phyloP scores from a whole-genome alignment of 2,329 filamentous ascomycete genomes.

The Botrytis medusae region DNA sequence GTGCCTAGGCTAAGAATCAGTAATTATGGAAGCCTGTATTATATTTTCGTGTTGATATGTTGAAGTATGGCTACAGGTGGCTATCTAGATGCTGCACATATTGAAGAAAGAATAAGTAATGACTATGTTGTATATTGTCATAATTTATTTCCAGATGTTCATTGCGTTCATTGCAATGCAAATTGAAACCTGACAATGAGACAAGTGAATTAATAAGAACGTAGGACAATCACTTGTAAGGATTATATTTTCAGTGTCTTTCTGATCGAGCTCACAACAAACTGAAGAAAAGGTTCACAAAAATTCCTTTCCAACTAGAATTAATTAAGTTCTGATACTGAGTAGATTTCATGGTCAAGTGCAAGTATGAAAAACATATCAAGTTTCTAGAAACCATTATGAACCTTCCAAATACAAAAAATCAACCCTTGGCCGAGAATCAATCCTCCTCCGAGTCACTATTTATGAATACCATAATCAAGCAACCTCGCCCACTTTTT shows the following conservation, averaged over 20 bases:
- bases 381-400: not conserved
- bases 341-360: not conserved
- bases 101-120: not conserved
- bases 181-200: not conserved
- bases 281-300: not conserved
- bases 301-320: not conserved
- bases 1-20: not conserved
- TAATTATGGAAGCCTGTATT: not conserved
- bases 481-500: not conserved
- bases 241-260: not conserved
- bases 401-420: not conserved
- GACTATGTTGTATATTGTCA: not conserved
- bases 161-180: not conserved
- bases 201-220: not conserved
- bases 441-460: not conserved
- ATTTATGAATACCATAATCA: not conserved
- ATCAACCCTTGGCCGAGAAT: not conserved
- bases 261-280: not conserved
- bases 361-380: not conserved
- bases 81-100: not conserved
- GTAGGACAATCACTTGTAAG: not conserved
- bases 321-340: not conserved
- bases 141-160: not conserved
- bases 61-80: not conserved
- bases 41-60: not conserved